These are phyloP conservation scores for Manihot esculenta DNA, from an alignment of 441 rosid genomes.

Conservation along the genomic window DNA sequence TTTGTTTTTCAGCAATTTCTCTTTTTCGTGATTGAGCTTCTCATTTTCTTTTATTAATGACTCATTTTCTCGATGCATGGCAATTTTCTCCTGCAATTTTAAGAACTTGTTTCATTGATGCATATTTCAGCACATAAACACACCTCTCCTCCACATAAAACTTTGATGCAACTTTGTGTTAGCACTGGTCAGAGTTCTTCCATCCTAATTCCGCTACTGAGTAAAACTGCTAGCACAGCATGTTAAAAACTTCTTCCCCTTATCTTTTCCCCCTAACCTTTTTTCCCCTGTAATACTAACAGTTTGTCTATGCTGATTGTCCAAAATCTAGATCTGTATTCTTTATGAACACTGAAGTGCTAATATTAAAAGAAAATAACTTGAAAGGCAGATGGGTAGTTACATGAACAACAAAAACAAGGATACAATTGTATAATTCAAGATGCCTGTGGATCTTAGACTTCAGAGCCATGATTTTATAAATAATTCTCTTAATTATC, in stretches of 20 bases:
- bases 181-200: too few species aligned
- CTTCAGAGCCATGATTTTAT: neutral
- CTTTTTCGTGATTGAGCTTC: slow-evolving; percentile 52
- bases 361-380: neutral
- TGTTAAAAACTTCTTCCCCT: too few species aligned
- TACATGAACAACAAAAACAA: neutral
- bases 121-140: slow-evolving; percentile 12
- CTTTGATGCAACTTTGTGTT: neutral
- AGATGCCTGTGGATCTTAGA: neutral
- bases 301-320: neutral
- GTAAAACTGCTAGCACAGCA: too few species aligned
- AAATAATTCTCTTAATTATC: neutral
- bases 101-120: slow-evolving; percentile 10
- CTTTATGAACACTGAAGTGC: neutral
- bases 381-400: neutral
- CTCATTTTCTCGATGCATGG: slow-evolving; percentile 77
- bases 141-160: neutral
- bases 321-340: slow-evolving; percentile 1
- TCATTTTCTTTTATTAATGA: slow-evolving; percentile 53
- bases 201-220: too few species aligned
- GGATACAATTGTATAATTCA: neutral
- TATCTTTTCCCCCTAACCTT: too few species aligned
- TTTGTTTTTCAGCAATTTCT: slow-evolving; percentile 47
- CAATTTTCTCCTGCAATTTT: slow-evolving; percentile 79
- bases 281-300: too few species aligned